Percentiles rank a stretch among this genome's conserved stretches.
Conservation (phyloP, 805 yeast species). For the Ascoidea tarda region DNA sequence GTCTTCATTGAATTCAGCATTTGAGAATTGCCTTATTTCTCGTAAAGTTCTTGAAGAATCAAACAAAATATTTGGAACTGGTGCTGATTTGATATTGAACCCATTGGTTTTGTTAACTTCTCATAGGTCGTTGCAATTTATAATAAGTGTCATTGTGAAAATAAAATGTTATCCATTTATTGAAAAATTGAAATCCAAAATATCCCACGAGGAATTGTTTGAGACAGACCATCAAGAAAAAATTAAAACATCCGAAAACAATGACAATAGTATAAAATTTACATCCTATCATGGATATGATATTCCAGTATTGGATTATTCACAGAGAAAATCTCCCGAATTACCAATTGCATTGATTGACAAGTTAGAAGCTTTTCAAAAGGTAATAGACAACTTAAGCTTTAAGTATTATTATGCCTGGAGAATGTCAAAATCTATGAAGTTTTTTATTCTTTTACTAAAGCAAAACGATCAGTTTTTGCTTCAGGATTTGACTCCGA, state of each 20-base stretch:
- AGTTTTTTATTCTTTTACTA: constrained; percentile 25
- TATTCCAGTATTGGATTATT: background rate
- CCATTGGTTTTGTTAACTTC: constrained; percentile 38
- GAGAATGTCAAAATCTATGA: constrained; percentile 47
- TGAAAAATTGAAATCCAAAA: constrained; percentile 3
- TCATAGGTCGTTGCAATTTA: constrained; percentile 41
- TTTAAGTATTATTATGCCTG: constrained; percentile 52
- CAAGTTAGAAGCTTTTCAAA: constrained; percentile 20
- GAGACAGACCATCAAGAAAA: constrained; percentile 7
- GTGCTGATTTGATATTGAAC: constrained; percentile 31
- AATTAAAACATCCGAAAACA: constrained; percentile 8
- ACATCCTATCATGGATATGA: background rate
- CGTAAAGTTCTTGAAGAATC: constrained; percentile 25
- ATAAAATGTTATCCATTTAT: constrained; percentile 29
- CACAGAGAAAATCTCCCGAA: background rate
- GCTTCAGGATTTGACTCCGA: background rate
- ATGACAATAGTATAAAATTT: background rate
- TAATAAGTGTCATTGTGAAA: constrained; percentile 40
- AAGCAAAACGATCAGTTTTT: constrained; percentile 5
- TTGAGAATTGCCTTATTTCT: constrained; percentile 28
- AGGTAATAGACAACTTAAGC: constrained; percentile 31
- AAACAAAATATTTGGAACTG: constrained; percentile 19
- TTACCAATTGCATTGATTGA: background rate
- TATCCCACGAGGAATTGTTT: too few relatives aligned
- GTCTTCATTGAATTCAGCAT: constrained; percentile 25